These are phyloP conservation scores for Apiosordaria backusii DNA, from an alignment of 495 filamentous ascomycete genomes.

Conservation along the genomic window DNA sequence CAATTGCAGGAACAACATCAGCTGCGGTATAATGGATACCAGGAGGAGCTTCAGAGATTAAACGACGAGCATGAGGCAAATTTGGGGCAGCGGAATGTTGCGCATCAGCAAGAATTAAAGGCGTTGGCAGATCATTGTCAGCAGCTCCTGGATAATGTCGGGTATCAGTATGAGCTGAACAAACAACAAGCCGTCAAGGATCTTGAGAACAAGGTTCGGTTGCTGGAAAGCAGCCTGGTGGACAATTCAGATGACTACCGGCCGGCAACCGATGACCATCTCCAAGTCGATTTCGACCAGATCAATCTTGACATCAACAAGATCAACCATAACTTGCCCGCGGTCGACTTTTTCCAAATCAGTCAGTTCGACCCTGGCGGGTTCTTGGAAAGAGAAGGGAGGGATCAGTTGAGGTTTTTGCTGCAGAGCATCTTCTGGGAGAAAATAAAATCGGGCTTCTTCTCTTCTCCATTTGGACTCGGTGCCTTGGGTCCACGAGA, in stretches of 20 bases:
- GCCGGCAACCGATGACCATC: constrained; percentile 30
- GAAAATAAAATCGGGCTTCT: constrained; percentile 22
- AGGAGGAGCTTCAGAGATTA: background rate
- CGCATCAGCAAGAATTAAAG: constrained; percentile 3
- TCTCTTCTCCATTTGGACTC: constrained; percentile 27
- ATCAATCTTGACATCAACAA: constrained; percentile 24
- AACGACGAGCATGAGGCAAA: background rate
- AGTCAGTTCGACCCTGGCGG: constrained; percentile 16
- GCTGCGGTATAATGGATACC: background rate
- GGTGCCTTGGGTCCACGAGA: constrained; percentile 19
- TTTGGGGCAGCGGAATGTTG: background rate
- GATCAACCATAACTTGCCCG: constrained; percentile 20
- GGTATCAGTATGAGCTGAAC: background rate
- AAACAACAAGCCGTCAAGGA: constrained; percentile 3
- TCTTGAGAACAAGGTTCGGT: constrained; percentile 11
- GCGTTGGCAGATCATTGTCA: background rate
- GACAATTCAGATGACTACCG: constrained; percentile 32
- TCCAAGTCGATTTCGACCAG: constrained; percentile 29
- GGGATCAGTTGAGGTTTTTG: constrained; percentile 15
- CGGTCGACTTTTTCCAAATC: constrained; percentile 5
- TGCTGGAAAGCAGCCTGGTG: constrained; percentile 28
- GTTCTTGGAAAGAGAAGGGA: constrained; percentile 19
- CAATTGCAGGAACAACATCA: background rate
- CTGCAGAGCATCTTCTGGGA: constrained; percentile 25
- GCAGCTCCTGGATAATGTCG: background rate